Evolutionary conservation across 805 yeast species (phyloP).

Genomic region (Kluyveromyces siamensis): DNA sequence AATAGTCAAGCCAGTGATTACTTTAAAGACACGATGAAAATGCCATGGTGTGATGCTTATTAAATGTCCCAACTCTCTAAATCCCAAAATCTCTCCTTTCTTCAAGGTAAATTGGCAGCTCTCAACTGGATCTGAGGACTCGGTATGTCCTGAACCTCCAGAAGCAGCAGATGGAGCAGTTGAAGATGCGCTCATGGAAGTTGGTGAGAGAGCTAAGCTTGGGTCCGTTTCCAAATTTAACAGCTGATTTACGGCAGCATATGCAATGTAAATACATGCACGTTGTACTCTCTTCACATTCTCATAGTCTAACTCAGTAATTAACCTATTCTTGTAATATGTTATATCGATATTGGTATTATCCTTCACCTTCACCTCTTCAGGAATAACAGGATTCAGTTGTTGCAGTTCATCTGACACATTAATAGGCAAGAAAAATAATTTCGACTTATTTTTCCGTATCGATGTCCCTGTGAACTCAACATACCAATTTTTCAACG

Average conservation of each 20-base stretch:
- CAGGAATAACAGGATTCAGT: conserved; percentile 17
- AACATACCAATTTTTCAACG: conserved; percentile 14
- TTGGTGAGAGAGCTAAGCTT: neutral
- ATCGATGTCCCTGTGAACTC: conserved; percentile 21
- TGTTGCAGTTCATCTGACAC: conserved; percentile 20
- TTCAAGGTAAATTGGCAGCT: conserved; percentile 27
- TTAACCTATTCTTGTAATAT: conserved; percentile 18
- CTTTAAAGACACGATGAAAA: conserved; percentile 82
- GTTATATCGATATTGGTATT: conserved; percentile 12
- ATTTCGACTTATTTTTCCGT: conserved; percentile 15
- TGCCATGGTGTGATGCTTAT: conserved; percentile 86
- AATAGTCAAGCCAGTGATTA: conserved; percentile 80
- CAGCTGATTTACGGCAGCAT: conserved; percentile 16
- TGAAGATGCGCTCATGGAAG: neutral
- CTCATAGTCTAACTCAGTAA: conserved; percentile 17
- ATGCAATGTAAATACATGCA: conserved; percentile 18
- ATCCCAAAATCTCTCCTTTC: conserved; percentile 73
- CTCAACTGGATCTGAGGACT: conserved; percentile 7
- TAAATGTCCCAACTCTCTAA: conserved; percentile 80
- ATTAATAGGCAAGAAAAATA: conserved; percentile 17
- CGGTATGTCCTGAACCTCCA: conserved; percentile 1
- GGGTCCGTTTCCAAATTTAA: conserved; percentile 16
- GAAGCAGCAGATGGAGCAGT: neutral
- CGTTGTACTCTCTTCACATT: conserved; percentile 18
- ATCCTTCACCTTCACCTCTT: conserved; percentile 11